Evolutionary conservation across 106 monocot species (phyloP).

Genomic region (Amphibolis antarctica): DNA sequence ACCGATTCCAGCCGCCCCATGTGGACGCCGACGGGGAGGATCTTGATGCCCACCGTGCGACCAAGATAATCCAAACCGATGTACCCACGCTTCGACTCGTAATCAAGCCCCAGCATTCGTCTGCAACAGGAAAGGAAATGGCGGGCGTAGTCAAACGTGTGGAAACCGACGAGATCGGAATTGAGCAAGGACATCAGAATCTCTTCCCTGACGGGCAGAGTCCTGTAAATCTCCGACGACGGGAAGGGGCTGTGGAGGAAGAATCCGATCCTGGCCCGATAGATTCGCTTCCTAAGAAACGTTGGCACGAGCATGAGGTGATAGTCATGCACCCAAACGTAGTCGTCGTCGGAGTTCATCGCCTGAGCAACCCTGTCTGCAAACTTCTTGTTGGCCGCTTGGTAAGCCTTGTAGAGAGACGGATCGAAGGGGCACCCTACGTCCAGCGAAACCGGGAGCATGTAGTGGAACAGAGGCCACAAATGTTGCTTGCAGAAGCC

Average conservation of each 20-base stretch:
- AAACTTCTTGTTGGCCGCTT: constrained; percentile 37
- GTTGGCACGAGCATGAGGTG: constrained; percentile 59
- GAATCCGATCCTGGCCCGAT: constrained; percentile 41
- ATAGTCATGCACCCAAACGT: constrained; percentile 55
- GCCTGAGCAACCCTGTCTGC: constrained; percentile 37
- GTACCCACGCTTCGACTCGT: constrained; percentile 51
- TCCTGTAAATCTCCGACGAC: constrained; percentile 38
- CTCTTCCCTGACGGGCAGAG: constrained; percentile 40
- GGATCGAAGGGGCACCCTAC: constrained; percentile 32
- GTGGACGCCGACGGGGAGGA: constrained; percentile 70
- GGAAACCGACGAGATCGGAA: constrained; percentile 52
- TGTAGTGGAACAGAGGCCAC: constrained; percentile 61
- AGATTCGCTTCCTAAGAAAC: constrained; percentile 38
- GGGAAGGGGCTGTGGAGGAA: constrained; percentile 56
- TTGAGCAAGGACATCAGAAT: constrained; percentile 43
- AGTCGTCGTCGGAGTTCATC: constrained; percentile 50
- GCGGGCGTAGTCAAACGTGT: constrained; percentile 62
- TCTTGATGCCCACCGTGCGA: constrained; percentile 60
- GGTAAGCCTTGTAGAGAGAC: constrained; percentile 34
- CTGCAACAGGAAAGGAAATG: constrained; percentile 54
- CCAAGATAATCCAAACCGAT: constrained; percentile 53
- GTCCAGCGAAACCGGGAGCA: constrained; percentile 33
- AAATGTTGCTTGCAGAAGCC: constrained; percentile 57
- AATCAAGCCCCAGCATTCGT: constrained; percentile 40
- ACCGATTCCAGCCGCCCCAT: constrained; percentile 51